Conservation (phyloP, 306 rosid genomes). For the Dryas drummondii region DNA sequence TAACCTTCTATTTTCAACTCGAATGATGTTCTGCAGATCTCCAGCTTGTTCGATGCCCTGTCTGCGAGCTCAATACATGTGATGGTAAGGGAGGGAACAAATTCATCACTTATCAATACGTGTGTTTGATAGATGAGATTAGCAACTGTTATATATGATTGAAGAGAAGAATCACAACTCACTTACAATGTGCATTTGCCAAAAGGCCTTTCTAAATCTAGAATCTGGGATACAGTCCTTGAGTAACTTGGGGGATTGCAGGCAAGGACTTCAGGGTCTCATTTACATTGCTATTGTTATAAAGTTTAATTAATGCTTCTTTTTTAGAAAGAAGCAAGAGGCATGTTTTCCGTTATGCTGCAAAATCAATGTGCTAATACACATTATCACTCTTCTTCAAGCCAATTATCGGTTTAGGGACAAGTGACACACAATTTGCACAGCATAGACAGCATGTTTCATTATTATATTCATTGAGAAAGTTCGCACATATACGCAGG, state of each 20-base stretch:
- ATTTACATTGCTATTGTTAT: no score
- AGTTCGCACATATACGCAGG: constrained; percentile 41
- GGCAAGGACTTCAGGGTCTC: no score
- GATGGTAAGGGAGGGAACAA: constrained; percentile 56
- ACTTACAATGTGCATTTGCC: background rate
- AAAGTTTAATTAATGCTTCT: no score
- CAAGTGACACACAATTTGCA: no score
- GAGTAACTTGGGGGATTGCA: no score
- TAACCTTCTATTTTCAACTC: constrained; percentile 22
- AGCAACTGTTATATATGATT: background rate
- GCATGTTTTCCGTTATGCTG: no score
- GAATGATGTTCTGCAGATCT: constrained; percentile 66
- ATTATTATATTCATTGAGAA: background rate
- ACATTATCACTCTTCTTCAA: no score
- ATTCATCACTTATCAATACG: background rate
- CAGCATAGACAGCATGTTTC: background rate
- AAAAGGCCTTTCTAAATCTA: background rate
- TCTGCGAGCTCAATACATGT: constrained; percentile 89
- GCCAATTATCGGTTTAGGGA: no score
- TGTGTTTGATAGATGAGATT: background rate
- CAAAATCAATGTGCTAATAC: no score
- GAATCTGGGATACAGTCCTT: background rate
- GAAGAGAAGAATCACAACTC: background rate
- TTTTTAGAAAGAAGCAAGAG: no score
- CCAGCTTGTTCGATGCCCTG: constrained; percentile 96